These are phyloP conservation scores for Wickerhamomyces chambardii DNA, from an alignment of 805 yeast species.

Conservation along the genomic window DNA sequence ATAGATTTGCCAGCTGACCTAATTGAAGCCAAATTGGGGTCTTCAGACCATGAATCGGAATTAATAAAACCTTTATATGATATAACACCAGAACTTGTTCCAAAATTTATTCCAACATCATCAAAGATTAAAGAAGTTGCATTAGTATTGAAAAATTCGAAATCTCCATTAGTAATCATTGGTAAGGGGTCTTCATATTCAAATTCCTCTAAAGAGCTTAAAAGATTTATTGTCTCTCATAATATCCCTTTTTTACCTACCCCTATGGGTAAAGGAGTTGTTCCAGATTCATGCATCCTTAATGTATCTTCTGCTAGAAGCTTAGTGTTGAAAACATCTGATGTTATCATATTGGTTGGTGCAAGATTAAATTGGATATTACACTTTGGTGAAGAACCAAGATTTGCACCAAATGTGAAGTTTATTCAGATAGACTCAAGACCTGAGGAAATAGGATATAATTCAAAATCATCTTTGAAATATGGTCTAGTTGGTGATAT, in stretches of 20 bases:
- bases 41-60: background rate
- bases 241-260: conserved; percentile 56
- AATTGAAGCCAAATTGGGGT: conserved; percentile 21
- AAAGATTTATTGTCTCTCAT: conserved; percentile 31
- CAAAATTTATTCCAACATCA: conserved; percentile 27
- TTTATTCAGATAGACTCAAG: conserved; percentile 50
- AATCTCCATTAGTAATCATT: conserved; percentile 43
- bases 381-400: conserved; percentile 55
- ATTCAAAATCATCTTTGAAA: conserved; percentile 22
- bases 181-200: conserved; percentile 61
- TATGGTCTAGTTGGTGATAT: conserved; percentile 52
- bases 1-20: conserved; percentile 58
- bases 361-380: conserved; percentile 70
- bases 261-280: conserved; percentile 73
- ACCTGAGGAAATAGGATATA: conserved; percentile 44
- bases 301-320: conserved; percentile 62
- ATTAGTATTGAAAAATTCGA: conserved; percentile 21
- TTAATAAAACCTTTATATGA: conserved; percentile 2
- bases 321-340: conserved; percentile 45
- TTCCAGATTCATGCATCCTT: conserved; percentile 35
- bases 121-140: conserved; percentile 26
- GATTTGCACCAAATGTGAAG: conserved; percentile 33
- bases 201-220: conserved; percentile 28
- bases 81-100: conserved; percentile 8
- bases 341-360: conserved; percentile 51